Percentiles rank a stretch among this genome's conserved stretches.
These are phyloP conservation scores for Craterostigma plantagineum DNA, from an alignment of 257 asterid genomes.

Conservation along the genomic window DNA sequence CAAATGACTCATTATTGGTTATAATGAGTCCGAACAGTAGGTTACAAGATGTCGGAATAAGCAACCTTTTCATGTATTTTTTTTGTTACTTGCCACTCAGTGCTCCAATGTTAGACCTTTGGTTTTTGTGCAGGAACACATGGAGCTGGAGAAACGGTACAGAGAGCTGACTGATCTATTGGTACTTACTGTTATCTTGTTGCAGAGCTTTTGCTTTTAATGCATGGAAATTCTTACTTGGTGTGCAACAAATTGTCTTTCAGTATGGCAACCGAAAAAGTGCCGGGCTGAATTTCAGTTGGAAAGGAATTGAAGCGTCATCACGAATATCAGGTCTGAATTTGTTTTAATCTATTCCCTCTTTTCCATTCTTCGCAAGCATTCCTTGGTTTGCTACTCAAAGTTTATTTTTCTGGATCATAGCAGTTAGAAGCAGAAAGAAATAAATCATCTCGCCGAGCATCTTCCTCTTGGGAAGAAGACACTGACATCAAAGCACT, in stretches of 20 bases:
- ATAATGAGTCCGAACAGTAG: too few relatives aligned
- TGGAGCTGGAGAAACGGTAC: conserved; percentile 95
- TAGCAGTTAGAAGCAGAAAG: conserved; percentile 82
- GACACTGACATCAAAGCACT: conserved; percentile 84
- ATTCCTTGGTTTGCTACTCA: too few relatives aligned
- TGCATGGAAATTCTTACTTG: conserved; percentile 10
- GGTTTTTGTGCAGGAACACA: conserved; percentile 68
- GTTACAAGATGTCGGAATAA: too few relatives aligned
- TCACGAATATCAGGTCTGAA: conserved; percentile 73
- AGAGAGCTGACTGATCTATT: conserved; percentile 95
- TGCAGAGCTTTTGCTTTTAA: conserved; percentile 4
- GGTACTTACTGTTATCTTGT: conserved; percentile 29
- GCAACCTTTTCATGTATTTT: neutral
- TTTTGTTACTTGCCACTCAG: conserved; percentile 1
- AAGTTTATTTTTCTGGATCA: conserved; percentile 7
- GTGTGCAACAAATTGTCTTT: conserved; percentile 7
- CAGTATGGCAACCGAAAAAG: conserved; percentile 99
- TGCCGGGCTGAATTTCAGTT: conserved; percentile 98
- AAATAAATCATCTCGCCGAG: conserved; percentile 70
- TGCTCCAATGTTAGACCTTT: too few relatives aligned
- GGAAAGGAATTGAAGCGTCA: conserved; percentile 82
- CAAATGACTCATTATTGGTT: too few relatives aligned
- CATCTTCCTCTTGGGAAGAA: conserved; percentile 92
- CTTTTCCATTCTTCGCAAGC: too few relatives aligned
- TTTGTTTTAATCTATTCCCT: too few relatives aligned